These are phyloP conservation scores for Fusarium liriodendri DNA, from an alignment of 2,329 filamentous ascomycete species.

Conservation along the genomic window DNA sequence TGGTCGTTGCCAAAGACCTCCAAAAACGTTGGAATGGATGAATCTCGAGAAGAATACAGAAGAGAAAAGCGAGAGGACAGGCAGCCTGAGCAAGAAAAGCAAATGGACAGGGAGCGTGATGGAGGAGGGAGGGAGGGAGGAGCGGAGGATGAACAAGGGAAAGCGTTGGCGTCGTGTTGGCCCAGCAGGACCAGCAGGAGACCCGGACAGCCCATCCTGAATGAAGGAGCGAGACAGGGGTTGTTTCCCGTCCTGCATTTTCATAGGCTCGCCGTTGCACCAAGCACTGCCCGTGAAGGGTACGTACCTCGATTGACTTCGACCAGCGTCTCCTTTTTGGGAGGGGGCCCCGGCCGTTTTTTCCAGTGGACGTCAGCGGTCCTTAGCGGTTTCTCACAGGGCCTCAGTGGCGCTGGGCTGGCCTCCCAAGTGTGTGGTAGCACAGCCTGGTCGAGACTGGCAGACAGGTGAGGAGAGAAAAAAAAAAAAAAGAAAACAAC, in stretches of 20 bases:
- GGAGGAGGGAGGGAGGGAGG: conserved; percentile 23
- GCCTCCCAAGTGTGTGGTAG: background rate
- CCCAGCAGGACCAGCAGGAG: conserved; percentile 36
- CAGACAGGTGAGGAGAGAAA: background rate
- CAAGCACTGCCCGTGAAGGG: conserved; percentile 1
- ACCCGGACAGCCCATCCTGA: conserved; percentile 3
- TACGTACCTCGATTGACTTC: conserved; percentile 30
- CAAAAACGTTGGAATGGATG: conserved; percentile 14
- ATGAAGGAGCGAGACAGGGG: conserved; percentile 19
- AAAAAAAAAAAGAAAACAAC: background rate
- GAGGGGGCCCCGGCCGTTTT: conserved; percentile 21
- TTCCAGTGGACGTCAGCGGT: conserved; percentile 8
- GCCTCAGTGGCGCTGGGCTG: conserved; percentile 1
- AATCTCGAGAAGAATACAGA: conserved; percentile 19
- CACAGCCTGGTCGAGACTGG: background rate
- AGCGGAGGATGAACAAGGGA: conserved; percentile 26
- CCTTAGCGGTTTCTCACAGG: conserved; percentile 4
- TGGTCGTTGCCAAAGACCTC: conserved; percentile 17
- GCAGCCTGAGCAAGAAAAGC: background rate
- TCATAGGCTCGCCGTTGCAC: conserved; percentile 5
- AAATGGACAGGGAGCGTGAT: background rate
- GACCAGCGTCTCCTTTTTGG: conserved; percentile 16
- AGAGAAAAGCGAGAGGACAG: conserved; percentile 22
- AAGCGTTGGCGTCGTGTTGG: conserved; percentile 38
- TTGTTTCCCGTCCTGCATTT: background rate